Evolutionary conservation across 208 protist genomes (phyloP).

Genomic region (Porcisia hertigi): DNA sequence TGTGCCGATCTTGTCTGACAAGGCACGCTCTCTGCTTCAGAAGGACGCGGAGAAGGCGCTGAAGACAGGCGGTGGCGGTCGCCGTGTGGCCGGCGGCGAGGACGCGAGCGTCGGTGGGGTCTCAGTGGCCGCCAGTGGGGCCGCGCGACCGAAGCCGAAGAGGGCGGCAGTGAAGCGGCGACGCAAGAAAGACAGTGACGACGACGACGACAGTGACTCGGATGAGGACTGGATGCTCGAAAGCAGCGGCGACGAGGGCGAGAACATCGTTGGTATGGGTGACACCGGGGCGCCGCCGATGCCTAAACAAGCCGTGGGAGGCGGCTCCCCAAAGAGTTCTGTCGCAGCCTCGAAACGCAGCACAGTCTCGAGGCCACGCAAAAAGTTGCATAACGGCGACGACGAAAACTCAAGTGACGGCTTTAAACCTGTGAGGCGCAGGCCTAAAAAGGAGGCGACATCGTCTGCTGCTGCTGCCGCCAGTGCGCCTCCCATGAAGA

Average conservation of each 20-base stretch:
- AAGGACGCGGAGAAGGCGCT: slow-evolving; percentile 70
- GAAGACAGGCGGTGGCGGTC: slow-evolving; percentile 29
- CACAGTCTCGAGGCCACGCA: slow-evolving; percentile 18
- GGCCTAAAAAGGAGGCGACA: slow-evolving; percentile 16
- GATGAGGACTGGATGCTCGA: slow-evolving; percentile 41
- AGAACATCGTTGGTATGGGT: slow-evolving; percentile 41
- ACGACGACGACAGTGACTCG: slow-evolving; percentile 41
- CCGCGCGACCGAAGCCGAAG: slow-evolving; percentile 36
- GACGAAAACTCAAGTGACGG: slow-evolving; percentile 16
- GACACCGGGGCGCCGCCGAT: slow-evolving; percentile 30
- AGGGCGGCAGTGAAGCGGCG: slow-evolving; percentile 21
- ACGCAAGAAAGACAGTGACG: slow-evolving; percentile 55
- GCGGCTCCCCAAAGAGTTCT: slow-evolving; percentile 8
- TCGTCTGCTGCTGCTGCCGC: slow-evolving; percentile 2
- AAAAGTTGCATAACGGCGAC: slow-evolving; percentile 22
- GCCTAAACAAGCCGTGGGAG: not conserved
- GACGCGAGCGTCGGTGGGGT: slow-evolving; percentile 15
- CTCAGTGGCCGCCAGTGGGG: not conserved
- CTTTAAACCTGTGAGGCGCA: slow-evolving; percentile 17
- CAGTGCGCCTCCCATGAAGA: not conserved
- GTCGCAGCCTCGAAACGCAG: slow-evolving; percentile 20
- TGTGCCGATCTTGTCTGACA: slow-evolving; percentile 86
- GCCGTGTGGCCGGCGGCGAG: slow-evolving; percentile 2
- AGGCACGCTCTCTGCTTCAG: slow-evolving; percentile 61
- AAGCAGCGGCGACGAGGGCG: slow-evolving; percentile 30